Evolutionary conservation across 768 basidiomycete genomes (phyloP).

Genomic region (Suillus weaverae): DNA sequence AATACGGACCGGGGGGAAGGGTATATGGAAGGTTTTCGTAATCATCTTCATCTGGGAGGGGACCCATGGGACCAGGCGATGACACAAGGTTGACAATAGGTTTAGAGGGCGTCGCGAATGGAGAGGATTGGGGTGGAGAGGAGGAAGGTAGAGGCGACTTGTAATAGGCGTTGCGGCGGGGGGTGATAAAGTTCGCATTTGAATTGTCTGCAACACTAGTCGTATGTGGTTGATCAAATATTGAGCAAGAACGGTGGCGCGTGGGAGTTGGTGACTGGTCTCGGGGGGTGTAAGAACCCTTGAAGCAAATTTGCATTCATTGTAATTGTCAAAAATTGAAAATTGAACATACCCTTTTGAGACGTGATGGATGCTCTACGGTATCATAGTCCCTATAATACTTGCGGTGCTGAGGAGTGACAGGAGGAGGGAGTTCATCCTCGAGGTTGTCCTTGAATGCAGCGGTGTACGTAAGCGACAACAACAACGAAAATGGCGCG

Average conservation of each 20-base stretch:
- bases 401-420: conserved; percentile 60
- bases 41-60: conserved; percentile 61
- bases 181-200: conserved; percentile 49
- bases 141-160: conserved; percentile 58
- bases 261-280: conserved; percentile 49
- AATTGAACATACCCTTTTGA: conserved; percentile 26
- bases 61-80: conserved; percentile 78
- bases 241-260: conserved; percentile 34
- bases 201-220: conserved; percentile 30
- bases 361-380: conserved; percentile 32
- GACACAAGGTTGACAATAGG: conserved; percentile 73
- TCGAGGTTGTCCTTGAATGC: conserved; percentile 31
- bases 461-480: conserved; percentile 16
- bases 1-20: conserved; percentile 85
- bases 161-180: conserved; percentile 43
- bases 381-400: conserved; percentile 53
- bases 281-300: conserved; percentile 32
- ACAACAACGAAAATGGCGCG: conserved; percentile 24
- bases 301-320: conserved; percentile 6
- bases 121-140: conserved; percentile 60
- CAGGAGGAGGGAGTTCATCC: conserved; percentile 33
- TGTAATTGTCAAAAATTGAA: background rate
- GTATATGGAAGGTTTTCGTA: conserved; percentile 69
- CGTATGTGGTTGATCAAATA: conserved; percentile 27
- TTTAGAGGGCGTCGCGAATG: conserved; percentile 61